These are phyloP conservation scores for Hyphopichia fennica DNA, from an alignment of 1,139 yeast species.

Conservation along the genomic window DNA sequence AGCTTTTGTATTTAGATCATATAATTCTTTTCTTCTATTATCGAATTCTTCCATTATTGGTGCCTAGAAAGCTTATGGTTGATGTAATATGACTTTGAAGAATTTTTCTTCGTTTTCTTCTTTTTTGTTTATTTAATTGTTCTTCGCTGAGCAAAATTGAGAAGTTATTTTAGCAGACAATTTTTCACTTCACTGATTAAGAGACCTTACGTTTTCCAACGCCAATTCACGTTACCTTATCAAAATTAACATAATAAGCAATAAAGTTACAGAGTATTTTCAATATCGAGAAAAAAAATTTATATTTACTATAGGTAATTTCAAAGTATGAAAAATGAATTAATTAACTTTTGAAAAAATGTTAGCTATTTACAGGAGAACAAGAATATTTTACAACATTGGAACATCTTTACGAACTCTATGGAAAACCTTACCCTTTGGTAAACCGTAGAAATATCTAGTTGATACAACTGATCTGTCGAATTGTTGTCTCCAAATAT, in stretches of 20 bases:
- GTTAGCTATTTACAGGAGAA: neutral
- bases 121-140: neutral
- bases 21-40: conserved; percentile 22
- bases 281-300: too few relatives aligned
- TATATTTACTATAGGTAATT: neutral
- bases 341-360: too few relatives aligned
- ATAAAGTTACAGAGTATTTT: too few relatives aligned
- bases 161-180: too few relatives aligned
- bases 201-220: too few relatives aligned
- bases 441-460: conserved; percentile 71
- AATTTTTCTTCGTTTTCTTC: neutral
- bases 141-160: too few relatives aligned
- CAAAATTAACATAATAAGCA: too few relatives aligned
- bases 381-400: conserved; percentile 5
- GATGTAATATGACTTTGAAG: neutral
- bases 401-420: conserved; percentile 44
- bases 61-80: conserved; percentile 6
- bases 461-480: conserved; percentile 73
- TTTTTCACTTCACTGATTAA: too few relatives aligned
- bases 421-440: conserved; percentile 71
- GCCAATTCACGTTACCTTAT: too few relatives aligned
- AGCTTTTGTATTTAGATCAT: conserved; percentile 45
- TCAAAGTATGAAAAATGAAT: neutral
- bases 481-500: conserved; percentile 84
- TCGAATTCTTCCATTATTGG: conserved; percentile 7